phyloP scores from a whole-genome alignment of 345 rosid species.

The Psidium guajava region DNA sequence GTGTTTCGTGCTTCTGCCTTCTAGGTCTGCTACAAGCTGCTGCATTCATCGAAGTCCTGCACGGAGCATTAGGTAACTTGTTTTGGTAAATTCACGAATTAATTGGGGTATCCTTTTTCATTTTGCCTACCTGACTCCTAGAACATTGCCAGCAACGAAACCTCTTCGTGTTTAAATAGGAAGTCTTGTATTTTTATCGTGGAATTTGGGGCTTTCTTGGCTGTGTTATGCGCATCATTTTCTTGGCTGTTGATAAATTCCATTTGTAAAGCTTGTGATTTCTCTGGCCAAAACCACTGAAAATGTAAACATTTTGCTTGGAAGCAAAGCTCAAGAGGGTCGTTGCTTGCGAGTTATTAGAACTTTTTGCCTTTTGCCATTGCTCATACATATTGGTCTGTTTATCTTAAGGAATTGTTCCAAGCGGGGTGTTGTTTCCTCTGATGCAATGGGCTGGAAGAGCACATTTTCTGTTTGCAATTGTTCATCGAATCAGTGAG shows the following conservation, averaged over 20 bases:
- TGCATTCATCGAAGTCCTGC: conserved; percentile 66
- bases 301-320: not conserved
- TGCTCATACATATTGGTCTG: not conserved
- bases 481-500: conserved; percentile 44
- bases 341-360: not conserved
- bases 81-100: not conserved
- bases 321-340: not conserved
- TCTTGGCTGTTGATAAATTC: not conserved
- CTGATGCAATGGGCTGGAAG: conserved; percentile 84
- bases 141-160: not conserved
- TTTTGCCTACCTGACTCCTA: not conserved
- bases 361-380: not conserved
- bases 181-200: not conserved
- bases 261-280: not conserved
- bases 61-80: conserved; percentile 63
- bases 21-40: conserved; percentile 21
- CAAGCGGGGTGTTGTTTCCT: conserved; percentile 72
- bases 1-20: not conserved
- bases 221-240: not conserved
- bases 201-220: not conserved
- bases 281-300: not conserved
- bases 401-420: conserved; percentile 48
- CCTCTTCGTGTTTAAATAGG: not conserved
- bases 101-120: not conserved
- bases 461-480: conserved; percentile 48